phyloP scores from a whole-genome alignment of 2,329 filamentous ascomycete species.

The Myriosclerotinia duriaeana region DNA sequence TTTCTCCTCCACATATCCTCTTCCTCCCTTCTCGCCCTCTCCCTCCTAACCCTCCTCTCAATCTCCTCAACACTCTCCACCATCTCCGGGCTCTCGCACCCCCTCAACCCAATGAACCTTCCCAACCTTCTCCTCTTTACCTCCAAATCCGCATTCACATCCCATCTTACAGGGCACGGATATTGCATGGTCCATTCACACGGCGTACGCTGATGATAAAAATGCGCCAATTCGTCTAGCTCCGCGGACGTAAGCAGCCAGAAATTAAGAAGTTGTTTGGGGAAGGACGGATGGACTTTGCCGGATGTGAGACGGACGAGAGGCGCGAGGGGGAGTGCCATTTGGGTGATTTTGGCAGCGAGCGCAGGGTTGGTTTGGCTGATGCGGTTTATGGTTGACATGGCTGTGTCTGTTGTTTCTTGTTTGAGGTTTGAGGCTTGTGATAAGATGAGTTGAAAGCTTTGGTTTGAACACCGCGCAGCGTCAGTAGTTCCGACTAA shows the following conservation, averaged over 20 bases:
- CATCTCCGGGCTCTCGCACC: slow-evolving; percentile 55
- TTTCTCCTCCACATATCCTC: slow-evolving; percentile 33
- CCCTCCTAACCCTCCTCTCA: slow-evolving; percentile 46
- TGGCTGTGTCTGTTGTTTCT: neutral
- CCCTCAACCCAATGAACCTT: slow-evolving; percentile 69
- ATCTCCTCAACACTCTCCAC: slow-evolving; percentile 33
- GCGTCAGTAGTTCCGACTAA: neutral
- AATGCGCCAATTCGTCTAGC: slow-evolving; percentile 67
- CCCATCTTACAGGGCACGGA: slow-evolving; percentile 68
- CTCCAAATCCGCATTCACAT: slow-evolving; percentile 52
- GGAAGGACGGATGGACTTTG: slow-evolving; percentile 63
- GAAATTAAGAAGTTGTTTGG: slow-evolving; percentile 65
- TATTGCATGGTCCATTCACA: slow-evolving; percentile 58
- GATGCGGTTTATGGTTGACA: slow-evolving; percentile 11
- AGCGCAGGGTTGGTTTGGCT: slow-evolving; percentile 50
- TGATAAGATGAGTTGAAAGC: neutral
- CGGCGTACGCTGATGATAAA: slow-evolving; percentile 69
- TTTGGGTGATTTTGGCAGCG: slow-evolving; percentile 60
- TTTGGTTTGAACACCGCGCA: neutral
- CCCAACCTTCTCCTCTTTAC: slow-evolving; percentile 70
- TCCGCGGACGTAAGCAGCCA: slow-evolving; percentile 71
- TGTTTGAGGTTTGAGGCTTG: neutral
- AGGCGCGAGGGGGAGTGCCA: slow-evolving; percentile 64
- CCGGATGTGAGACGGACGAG: slow-evolving; percentile 65
- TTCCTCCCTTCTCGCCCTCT: slow-evolving; percentile 41